Evolutionary conservation across 2,329 filamentous ascomycete species (phyloP).

Genomic region (Hyphodiscus sp.): DNA sequence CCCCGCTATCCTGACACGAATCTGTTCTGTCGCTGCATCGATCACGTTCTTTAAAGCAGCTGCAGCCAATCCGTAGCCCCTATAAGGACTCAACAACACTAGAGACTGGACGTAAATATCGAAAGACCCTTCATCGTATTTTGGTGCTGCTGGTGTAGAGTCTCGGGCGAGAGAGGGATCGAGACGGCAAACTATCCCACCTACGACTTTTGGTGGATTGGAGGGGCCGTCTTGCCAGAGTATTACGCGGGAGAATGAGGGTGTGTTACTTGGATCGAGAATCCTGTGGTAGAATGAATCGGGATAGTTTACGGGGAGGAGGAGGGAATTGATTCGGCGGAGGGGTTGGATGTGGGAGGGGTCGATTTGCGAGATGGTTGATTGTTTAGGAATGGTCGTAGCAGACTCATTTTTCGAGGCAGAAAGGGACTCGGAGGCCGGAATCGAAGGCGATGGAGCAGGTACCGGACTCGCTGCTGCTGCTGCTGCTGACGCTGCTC

Average conservation of each 20-base stretch:
- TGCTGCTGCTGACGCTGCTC: too few relatives aligned
- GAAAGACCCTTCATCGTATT: constrained; percentile 27
- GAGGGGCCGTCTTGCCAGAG: constrained; percentile 44
- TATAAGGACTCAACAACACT: constrained; percentile 56
- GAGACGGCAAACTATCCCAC: constrained; percentile 54
- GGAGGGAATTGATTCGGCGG: constrained; percentile 57
- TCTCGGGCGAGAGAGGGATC: constrained; percentile 37
- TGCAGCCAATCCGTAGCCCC: constrained; percentile 51
- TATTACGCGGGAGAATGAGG: constrained; percentile 52
- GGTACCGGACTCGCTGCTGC: constrained; percentile 21
- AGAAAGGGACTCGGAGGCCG: constrained; percentile 11
- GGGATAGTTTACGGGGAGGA: constrained; percentile 57
- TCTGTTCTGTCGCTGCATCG: constrained; percentile 27
- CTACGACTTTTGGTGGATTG: constrained; percentile 44
- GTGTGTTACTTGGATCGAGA: constrained; percentile 41
- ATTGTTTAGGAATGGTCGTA: constrained; percentile 35
- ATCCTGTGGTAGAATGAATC: constrained; percentile 56
- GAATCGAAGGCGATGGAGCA: constrained; percentile 15
- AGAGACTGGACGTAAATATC: constrained; percentile 61
- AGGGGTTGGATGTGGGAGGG: constrained; percentile 49
- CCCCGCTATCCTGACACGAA: constrained; percentile 32
- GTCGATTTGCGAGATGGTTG: constrained; percentile 45
- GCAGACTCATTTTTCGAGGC: neutral
- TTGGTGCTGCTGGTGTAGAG: constrained; percentile 13
- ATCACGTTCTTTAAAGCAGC: constrained; percentile 41